Percentiles rank a stretch among this genome's conserved stretches.
These are phyloP conservation scores for Populus pruinosa DNA, from an alignment of 345 rosid genomes.

Conservation along the genomic window DNA sequence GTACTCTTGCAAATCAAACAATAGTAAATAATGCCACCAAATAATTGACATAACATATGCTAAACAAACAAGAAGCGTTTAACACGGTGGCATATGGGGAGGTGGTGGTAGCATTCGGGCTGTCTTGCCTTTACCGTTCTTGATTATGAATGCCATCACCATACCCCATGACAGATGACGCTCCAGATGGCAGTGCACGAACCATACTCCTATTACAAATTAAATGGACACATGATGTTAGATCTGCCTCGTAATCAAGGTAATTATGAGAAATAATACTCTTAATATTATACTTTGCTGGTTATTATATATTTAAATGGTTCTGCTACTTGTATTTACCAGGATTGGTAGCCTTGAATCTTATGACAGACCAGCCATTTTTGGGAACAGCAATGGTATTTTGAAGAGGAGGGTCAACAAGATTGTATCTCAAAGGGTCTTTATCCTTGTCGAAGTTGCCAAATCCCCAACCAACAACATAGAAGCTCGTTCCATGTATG, in stretches of 20 bases:
- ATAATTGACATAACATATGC: too few species aligned
- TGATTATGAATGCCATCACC: slow-evolving; percentile 48
- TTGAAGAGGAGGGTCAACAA: slow-evolving; percentile 25
- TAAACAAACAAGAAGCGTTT: not conserved
- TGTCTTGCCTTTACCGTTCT: slow-evolving; percentile 34
- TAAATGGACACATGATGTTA: not conserved
- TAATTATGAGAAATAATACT: not conserved
- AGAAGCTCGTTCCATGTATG: slow-evolving; percentile 33
- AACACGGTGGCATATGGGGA: slow-evolving; percentile 49
- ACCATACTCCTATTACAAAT: slow-evolving; percentile 55
- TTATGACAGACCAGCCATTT: slow-evolving; percentile 15
- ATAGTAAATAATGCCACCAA: not conserved
- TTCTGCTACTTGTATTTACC: not conserved
- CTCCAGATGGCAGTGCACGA: slow-evolving; percentile 65
- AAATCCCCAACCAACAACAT: slow-evolving; percentile 21
- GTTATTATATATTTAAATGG: not conserved
- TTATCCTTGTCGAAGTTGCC: slow-evolving; percentile 24
- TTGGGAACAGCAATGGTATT: slow-evolving; percentile 9
- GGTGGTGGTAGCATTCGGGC: slow-evolving; percentile 51
- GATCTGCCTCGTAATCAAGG: not conserved
- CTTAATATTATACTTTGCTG: too few species aligned
- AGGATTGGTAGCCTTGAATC: slow-evolving; percentile 11
- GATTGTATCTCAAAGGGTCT: slow-evolving; percentile 25
- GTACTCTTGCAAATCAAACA: too few species aligned
- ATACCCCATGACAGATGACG: slow-evolving; percentile 66